Percentiles rank a stretch among this genome's conserved stretches.
These are phyloP conservation scores for Polyrhizophydium stewartii DNA, from an alignment of 371 early-diverging fungal species.

Conservation along the genomic window DNA sequence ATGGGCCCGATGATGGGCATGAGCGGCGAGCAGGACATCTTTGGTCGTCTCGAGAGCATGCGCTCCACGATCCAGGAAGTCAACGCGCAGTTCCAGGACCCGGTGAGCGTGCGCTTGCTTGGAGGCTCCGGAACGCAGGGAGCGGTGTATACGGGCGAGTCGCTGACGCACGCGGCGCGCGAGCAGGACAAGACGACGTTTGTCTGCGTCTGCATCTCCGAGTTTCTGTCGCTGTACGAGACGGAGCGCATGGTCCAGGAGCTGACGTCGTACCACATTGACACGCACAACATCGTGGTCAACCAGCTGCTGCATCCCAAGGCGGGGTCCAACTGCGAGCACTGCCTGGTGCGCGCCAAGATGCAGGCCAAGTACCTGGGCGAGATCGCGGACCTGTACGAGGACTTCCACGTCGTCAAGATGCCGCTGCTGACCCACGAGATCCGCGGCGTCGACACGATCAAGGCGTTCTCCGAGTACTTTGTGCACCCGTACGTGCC, in stretches of 20 bases:
- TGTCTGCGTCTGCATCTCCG: slow-evolving; percentile 97
- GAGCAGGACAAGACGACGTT: slow-evolving; percentile 90
- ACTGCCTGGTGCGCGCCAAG: slow-evolving; percentile 89
- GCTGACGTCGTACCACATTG: slow-evolving; percentile 91
- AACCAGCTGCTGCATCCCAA: slow-evolving; percentile 97
- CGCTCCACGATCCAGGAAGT: slow-evolving; percentile 92
- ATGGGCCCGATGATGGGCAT: slow-evolving; percentile 97
- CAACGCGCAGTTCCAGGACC: slow-evolving; percentile 94
- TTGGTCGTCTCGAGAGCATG: slow-evolving; percentile 91
- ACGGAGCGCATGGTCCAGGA: slow-evolving; percentile 99
- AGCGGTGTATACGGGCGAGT: no score
- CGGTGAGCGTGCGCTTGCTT: no score
- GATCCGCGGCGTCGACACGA: slow-evolving; percentile 90
- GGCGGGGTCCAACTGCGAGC: slow-evolving; percentile 86
- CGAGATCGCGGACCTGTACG: slow-evolving; percentile 96
- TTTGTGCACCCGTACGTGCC: slow-evolving; percentile 76
- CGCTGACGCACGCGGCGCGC: not conserved
- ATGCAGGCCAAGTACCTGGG: slow-evolving; percentile 98
- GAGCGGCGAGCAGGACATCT: slow-evolving; percentile 82
- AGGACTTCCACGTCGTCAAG: slow-evolving; percentile 92
- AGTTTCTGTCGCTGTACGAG: slow-evolving; percentile 98
- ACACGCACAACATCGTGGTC: slow-evolving; percentile 98
- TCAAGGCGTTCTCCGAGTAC: slow-evolving; percentile 88
- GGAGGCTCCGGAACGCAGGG: no score
- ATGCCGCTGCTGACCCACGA: slow-evolving; percentile 95